These are phyloP conservation scores for Podospora pseudopauciseta DNA, from an alignment of 495 filamentous ascomycete genomes.

Conservation along the genomic window DNA sequence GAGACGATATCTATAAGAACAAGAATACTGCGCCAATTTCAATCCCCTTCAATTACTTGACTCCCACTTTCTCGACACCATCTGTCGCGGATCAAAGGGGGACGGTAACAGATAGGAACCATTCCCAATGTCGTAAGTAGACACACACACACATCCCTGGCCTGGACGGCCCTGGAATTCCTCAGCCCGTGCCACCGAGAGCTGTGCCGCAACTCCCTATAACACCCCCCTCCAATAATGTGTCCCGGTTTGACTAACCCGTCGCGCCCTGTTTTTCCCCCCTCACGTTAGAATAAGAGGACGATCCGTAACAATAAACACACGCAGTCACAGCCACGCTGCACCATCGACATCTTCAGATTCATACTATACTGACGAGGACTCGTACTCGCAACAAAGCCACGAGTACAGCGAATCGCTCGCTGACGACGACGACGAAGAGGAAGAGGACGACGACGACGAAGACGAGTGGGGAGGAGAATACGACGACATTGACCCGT, in stretches of 20 bases:
- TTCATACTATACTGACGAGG: slow-evolving; percentile 31
- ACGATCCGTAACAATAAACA: not conserved
- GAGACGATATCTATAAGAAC: not conserved
- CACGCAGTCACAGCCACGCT: slow-evolving; percentile 48
- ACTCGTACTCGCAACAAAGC: slow-evolving; percentile 21
- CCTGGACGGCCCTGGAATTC: slow-evolving; percentile 9
- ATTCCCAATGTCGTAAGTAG: slow-evolving; percentile 51
- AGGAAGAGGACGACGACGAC: slow-evolving; percentile 44
- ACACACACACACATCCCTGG: not conserved
- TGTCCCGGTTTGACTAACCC: slow-evolving; percentile 12
- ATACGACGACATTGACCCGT: slow-evolving; percentile 68
- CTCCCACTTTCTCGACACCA: slow-evolving; percentile 37
- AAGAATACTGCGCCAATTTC: not conserved
- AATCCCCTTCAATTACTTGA: slow-evolving; percentile 26
- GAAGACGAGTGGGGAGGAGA: slow-evolving; percentile 53
- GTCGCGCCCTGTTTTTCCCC: slow-evolving; percentile 8
- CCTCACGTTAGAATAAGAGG: slow-evolving; percentile 46
- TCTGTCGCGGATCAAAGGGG: slow-evolving; percentile 43
- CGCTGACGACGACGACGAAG: slow-evolving; percentile 51
- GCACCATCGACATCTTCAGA: slow-evolving; percentile 31
- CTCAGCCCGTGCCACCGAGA: slow-evolving; percentile 9
- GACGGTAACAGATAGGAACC: slow-evolving; percentile 25
- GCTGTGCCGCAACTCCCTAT: slow-evolving; percentile 22
- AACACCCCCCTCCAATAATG: slow-evolving; percentile 6
- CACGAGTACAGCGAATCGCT: slow-evolving; percentile 42